A percentile compares a stretch with the other conserved stretches of the same genome.
phyloP scores from a whole-genome alignment of 2,329 filamentous ascomycete genomes.

The Aspergillus melleus region DNA sequence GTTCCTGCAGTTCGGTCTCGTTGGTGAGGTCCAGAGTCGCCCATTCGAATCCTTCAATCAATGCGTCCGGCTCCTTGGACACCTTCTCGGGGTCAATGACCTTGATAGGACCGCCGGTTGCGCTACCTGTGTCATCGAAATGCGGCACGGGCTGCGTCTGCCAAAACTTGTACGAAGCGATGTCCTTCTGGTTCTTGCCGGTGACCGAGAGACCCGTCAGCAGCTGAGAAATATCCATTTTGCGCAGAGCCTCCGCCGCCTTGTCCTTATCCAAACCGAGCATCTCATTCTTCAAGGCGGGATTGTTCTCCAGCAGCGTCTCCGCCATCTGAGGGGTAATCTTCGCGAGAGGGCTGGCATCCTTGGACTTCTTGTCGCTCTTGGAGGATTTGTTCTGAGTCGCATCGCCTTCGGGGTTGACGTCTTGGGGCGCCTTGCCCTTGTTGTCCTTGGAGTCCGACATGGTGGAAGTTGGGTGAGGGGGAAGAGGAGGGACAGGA shows the following conservation, averaged over 20 bases:
- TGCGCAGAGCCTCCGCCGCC: conserved; percentile 51
- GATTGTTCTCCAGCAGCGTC: conserved; percentile 49
- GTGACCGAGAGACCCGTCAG: conserved; percentile 62
- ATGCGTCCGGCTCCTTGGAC: conserved; percentile 70
- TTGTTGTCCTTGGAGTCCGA: conserved; percentile 35
- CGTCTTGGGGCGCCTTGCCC: conserved; percentile 31
- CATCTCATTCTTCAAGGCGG: conserved; percentile 70
- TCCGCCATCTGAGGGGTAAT: conserved; percentile 41
- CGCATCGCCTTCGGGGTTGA: conserved; percentile 14
- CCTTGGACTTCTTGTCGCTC: conserved; percentile 24
- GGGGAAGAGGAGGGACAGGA: conserved; percentile 8
- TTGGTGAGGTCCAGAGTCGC: conserved; percentile 82
- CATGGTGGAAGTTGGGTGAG: conserved; percentile 26
- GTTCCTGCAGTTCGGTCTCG: conserved; percentile 76
- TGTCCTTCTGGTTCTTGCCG: conserved; percentile 90
- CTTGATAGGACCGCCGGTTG: conserved; percentile 79
- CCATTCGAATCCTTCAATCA: conserved; percentile 91
- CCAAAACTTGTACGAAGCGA: conserved; percentile 99
- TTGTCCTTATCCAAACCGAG: conserved; percentile 68
- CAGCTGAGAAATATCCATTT: conserved; percentile 49
- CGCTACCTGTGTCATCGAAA: conserved; percentile 62
- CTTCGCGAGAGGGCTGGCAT: conserved; percentile 26
- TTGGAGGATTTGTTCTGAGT: conserved; percentile 1
- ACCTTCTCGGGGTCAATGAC: conserved; percentile 76
- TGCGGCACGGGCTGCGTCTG: conserved; percentile 91